These are phyloP conservation scores for Aspergillus egyptiacus DNA, from an alignment of 495 filamentous ascomycete species.

Conservation along the genomic window DNA sequence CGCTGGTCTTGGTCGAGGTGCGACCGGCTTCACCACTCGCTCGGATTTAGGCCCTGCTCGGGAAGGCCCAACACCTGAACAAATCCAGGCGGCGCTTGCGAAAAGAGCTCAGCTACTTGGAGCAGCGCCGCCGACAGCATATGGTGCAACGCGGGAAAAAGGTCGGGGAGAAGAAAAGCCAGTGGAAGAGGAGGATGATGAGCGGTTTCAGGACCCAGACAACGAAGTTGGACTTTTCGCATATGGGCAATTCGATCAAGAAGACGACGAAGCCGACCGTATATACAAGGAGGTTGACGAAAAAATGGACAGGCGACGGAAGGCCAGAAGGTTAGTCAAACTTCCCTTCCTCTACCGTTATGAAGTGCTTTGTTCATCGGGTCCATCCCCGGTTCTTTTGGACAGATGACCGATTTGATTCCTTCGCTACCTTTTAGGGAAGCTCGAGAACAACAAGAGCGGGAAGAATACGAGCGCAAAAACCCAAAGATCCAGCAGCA, in stretches of 20 bases:
- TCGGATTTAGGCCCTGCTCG: conserved; percentile 94
- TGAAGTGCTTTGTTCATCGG: conserved; percentile 66
- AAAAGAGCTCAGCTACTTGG: conserved; percentile 85
- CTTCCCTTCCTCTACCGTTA: conserved; percentile 18
- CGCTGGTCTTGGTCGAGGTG: conserved; percentile 92
- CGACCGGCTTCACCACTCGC: conserved; percentile 95
- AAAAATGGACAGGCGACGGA: conserved; percentile 86
- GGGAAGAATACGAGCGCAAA: conserved; percentile 88
- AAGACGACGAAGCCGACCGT: conserved; percentile 93
- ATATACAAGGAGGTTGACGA: conserved; percentile 96
- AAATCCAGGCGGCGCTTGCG: conserved; percentile 94
- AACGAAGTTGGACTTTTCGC: conserved; percentile 95
- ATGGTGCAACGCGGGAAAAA: conserved; percentile 71
- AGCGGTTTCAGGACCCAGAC: conserved; percentile 90
- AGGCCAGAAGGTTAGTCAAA: conserved; percentile 77
- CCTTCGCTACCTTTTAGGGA: conserved; percentile 71
- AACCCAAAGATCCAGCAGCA: conserved; percentile 99
- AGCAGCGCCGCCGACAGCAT: conserved; percentile 69
- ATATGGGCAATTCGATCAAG: conserved; percentile 86
- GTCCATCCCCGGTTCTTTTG: conserved; percentile 46
- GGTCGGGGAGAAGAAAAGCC: conserved; percentile 53
- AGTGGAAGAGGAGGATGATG: conserved; percentile 71
- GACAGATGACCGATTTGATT: conserved; percentile 82
- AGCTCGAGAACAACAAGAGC: conserved; percentile 85
- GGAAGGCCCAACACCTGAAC: conserved; percentile 94